phyloP scores from a whole-genome alignment of 148 eudicot genomes.

The Spergularia marina region DNA sequence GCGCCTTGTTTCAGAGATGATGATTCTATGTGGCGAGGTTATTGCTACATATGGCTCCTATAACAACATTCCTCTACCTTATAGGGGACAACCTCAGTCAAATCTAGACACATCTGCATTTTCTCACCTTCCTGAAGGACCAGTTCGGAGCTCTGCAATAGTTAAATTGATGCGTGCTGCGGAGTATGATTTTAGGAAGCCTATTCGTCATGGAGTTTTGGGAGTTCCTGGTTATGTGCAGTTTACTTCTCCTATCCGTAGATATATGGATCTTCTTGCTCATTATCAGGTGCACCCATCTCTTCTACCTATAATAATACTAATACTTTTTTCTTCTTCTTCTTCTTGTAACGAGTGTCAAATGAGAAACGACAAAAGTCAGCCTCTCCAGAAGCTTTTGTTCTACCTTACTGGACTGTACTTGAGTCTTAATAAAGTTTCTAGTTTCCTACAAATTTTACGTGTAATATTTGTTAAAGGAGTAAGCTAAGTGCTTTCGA shows the following conservation, averaged over 20 bases:
- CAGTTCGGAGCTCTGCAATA: constrained; percentile 72
- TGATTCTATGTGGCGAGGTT: constrained; percentile 97
- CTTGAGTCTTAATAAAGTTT: too few relatives aligned
- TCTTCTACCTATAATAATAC: not conserved
- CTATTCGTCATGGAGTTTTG: constrained; percentile 80
- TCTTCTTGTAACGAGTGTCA: too few relatives aligned
- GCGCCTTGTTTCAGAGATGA: constrained; percentile 98
- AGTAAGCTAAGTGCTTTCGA: not conserved
- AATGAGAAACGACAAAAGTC: too few relatives aligned
- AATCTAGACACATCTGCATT: constrained; percentile 74
- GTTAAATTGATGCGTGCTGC: constrained; percentile 86
- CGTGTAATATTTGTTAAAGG: not conserved
- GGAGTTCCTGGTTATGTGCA: constrained; percentile 99
- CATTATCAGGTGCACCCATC: constrained; percentile 78
- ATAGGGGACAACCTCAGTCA: constrained; percentile 87
- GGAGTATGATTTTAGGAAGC: constrained; percentile 88
- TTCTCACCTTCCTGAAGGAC: constrained; percentile 97
- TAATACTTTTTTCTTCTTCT: too few relatives aligned
- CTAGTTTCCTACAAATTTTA: not conserved
- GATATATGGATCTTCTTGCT: constrained; percentile 99
- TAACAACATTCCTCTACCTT: constrained; percentile 76
- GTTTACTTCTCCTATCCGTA: constrained; percentile 95
- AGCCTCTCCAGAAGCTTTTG: not conserved
- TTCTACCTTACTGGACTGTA: too few relatives aligned
- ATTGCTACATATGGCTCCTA: constrained; percentile 76